Base-by-base conservation (phyloP, 75 land plant genomes). In the Adiantum capillusveneris region DNA sequence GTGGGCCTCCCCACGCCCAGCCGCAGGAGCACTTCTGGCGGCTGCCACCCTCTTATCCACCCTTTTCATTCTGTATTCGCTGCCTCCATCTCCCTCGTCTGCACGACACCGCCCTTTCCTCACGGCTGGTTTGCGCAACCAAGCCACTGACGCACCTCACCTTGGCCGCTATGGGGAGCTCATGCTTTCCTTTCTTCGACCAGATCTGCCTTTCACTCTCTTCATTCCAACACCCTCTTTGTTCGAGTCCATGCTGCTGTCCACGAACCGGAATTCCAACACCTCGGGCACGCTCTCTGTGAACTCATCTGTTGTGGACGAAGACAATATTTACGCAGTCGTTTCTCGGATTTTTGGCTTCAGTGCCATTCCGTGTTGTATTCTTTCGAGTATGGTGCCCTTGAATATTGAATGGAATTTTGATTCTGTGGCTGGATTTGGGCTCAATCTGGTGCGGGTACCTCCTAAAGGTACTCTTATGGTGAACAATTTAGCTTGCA, bases 131-230 rank as follows among this genome's bases (percentile, higher is more conserved):
- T 34, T 3, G 37, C 7, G 9, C 9, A 5, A 34, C 37, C 3
- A 9, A 9, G 37, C 37, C 37, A 34, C 37, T 34, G 37, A 5
- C 9, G 37, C 3, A 34, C 37, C 37, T 3, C 37, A 5, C 37
- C 37, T 34, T 9, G 37, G 37, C 3, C 37, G 7, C 9, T 64
- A 78, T 39, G 88, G 92, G 1, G 64, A 81, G 19, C 59, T 73
- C 66, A 69, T 90, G 96, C 19, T 90, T 5, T 68, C 55, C 1
- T 87, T 90, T 87, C 43, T 90, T 44, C 78, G 82, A 0, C 53
- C 62, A 12, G 85, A 81, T 59, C 74, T 87, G 27, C 77, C 93
- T 13, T 90, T 90, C 59, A 90, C 96, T 0, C 36, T 87, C 11
- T 90, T 90, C 59, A 62, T 87, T 16, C 93, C 96, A 12, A 76